A percentile compares a stretch with the other conserved stretches of the same genome.
Conservation (phyloP, 2,329 filamentous ascomycete genomes). For the Diplodia seriata region DNA sequence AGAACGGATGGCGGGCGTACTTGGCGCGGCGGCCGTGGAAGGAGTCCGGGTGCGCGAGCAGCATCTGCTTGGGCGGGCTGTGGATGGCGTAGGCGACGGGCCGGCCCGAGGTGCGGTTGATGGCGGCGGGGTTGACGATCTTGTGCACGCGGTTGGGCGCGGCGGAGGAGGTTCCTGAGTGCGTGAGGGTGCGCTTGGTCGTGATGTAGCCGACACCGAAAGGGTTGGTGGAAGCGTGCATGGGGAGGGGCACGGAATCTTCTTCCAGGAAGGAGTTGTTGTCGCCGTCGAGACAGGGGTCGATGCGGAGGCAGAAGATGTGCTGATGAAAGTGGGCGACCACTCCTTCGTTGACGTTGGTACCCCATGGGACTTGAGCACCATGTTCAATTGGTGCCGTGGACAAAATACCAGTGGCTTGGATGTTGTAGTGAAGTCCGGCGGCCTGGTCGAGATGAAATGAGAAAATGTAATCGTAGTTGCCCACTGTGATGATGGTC, state of each 20-base stretch:
- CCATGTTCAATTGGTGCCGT: constrained; percentile 34
- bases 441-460: constrained; percentile 36
- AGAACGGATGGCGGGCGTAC: constrained; percentile 40
- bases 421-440: constrained; percentile 35
- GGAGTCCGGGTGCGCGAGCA: constrained; percentile 39
- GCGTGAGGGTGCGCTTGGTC: constrained; percentile 24
- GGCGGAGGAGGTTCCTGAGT: constrained; percentile 34
- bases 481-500: constrained; percentile 41
- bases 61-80: constrained; percentile 43
- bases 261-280: constrained; percentile 45
- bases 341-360: constrained; percentile 35
- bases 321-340: constrained; percentile 37
- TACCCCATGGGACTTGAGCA: constrained; percentile 34
- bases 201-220: constrained; percentile 22
- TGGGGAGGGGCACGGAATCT: constrained; percentile 39
- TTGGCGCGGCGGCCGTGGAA: constrained; percentile 39
- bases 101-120: constrained; percentile 58
- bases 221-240: constrained; percentile 18
- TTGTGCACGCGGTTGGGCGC: constrained; percentile 52
- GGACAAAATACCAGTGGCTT: constrained; percentile 36
- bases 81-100: constrained; percentile 60
- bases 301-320: constrained; percentile 54
- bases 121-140: constrained; percentile 56
- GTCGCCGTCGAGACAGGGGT: constrained; percentile 51
- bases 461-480: constrained; percentile 42